Percentiles rank a stretch among this genome's conserved stretches.
These are phyloP conservation scores for Coemansia guatemalensis DNA, from an alignment of 192 early-diverging fungal species.

Conservation along the genomic window DNA sequence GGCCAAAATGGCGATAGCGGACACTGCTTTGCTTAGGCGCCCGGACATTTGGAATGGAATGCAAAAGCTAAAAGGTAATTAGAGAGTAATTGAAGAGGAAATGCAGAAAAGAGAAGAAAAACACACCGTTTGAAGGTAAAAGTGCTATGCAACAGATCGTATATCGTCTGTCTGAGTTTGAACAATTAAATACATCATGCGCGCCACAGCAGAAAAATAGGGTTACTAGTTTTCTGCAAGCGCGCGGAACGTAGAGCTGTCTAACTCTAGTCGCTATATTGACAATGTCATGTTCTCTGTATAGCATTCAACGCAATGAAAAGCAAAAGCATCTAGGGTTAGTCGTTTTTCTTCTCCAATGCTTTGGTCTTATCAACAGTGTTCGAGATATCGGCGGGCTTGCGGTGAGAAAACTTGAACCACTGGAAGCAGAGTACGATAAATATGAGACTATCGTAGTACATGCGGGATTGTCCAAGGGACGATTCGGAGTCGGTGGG, in stretches of 20 bases:
- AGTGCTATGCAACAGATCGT: not conserved
- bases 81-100: not conserved
- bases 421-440: slow-evolving; percentile 56
- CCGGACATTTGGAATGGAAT: slow-evolving; percentile 16
- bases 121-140: not conserved
- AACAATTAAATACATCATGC: not conserved
- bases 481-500: too few relatives aligned
- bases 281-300: too few relatives aligned
- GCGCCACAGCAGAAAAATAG: not conserved
- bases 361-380: too few relatives aligned
- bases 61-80: not conserved
- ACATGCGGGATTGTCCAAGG: too few relatives aligned
- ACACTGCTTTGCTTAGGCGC: slow-evolving; percentile 25
- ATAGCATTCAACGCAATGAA: too few relatives aligned
- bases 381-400: not conserved
- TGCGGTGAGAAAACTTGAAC: slow-evolving; percentile 40
- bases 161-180: not conserved
- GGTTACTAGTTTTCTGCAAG: not conserved
- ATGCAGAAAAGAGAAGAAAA: not conserved
- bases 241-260: not conserved
- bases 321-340: too few relatives aligned
- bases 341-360: too few relatives aligned
- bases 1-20: slow-evolving; percentile 2
- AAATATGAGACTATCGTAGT: too few relatives aligned
- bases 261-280: too few relatives aligned